phyloP scores from a whole-genome alignment of 2,329 filamentous ascomycete species.

The Aspergillus niger region DNA sequence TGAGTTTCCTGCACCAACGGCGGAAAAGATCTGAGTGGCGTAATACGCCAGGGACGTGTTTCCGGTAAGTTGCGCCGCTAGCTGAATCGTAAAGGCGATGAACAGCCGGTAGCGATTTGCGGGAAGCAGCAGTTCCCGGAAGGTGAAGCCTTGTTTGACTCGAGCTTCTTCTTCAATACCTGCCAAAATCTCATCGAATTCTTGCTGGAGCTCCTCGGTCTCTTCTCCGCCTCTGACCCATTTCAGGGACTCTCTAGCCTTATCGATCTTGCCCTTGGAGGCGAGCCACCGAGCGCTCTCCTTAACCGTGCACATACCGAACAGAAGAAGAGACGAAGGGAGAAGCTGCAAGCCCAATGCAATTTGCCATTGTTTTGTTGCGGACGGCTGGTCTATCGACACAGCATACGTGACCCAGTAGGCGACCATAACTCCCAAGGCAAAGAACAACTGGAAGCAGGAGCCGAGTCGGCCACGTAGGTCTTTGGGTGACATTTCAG shows the following conservation, averaged over 20 bases:
- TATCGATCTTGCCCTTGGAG: slow-evolving; percentile 48
- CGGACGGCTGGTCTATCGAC: slow-evolving; percentile 38
- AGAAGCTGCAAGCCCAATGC: slow-evolving; percentile 52
- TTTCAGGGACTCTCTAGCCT: slow-evolving; percentile 51
- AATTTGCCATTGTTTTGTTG: slow-evolving; percentile 54
- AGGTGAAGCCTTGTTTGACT: slow-evolving; percentile 49
- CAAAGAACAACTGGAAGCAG: slow-evolving; percentile 44
- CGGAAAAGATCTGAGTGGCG: slow-evolving; percentile 55
- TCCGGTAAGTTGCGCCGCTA: slow-evolving; percentile 53
- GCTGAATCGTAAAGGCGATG: slow-evolving; percentile 54
- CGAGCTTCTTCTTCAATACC: slow-evolving; percentile 53
- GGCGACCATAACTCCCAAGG: slow-evolving; percentile 41
- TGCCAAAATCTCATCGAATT: slow-evolving; percentile 44
- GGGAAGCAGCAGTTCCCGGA: slow-evolving; percentile 51
- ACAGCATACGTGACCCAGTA: slow-evolving; percentile 55
- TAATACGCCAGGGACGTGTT: slow-evolving; percentile 57
- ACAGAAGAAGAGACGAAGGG: slow-evolving; percentile 49
- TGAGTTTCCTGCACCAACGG: slow-evolving; percentile 52
- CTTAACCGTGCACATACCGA: slow-evolving; percentile 53
- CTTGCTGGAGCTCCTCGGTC: slow-evolving; percentile 33
- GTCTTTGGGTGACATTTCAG: slow-evolving; percentile 47
- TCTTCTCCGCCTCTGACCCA: slow-evolving; percentile 56
- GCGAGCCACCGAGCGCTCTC: slow-evolving; percentile 54
- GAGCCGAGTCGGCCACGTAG: slow-evolving; percentile 43
- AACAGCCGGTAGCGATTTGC: slow-evolving; percentile 53